Conservation (phyloP, 108 stramenopile genomes). For the Chaetoceros tenuissimus region DNA sequence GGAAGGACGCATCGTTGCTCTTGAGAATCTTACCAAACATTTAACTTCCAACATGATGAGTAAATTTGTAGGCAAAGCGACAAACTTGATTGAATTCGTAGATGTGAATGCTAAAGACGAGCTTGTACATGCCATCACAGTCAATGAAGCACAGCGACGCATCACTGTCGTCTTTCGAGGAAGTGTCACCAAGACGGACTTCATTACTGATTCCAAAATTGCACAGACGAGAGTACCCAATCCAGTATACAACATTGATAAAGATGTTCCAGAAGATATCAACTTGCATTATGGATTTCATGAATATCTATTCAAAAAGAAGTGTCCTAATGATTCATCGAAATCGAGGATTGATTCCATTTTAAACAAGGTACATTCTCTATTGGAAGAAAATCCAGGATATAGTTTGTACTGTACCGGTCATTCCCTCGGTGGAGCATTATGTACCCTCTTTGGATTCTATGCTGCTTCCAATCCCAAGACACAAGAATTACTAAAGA, state of each 20-base stretch:
- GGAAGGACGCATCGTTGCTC: slow-evolving; percentile 19
- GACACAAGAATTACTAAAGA: slow-evolving; percentile 6
- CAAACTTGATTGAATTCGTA: slow-evolving; percentile 31
- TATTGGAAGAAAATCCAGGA: slow-evolving; percentile 29
- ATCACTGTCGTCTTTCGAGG: slow-evolving; percentile 63
- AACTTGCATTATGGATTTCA: slow-evolving; percentile 58
- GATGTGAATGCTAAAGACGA: slow-evolving; percentile 48
- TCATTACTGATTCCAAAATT: slow-evolving; percentile 50
- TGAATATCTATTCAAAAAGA: slow-evolving; percentile 46
- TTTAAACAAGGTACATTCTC: slow-evolving; percentile 29
- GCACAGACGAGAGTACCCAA: slow-evolving; percentile 26
- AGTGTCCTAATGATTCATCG: slow-evolving; percentile 11
- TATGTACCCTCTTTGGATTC: slow-evolving; percentile 63
- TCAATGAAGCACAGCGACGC: slow-evolving; percentile 28
- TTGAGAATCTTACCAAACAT: slow-evolving; percentile 14
- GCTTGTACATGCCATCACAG: slow-evolving; percentile 49
- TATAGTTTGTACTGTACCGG: slow-evolving; percentile 59
- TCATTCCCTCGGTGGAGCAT: slow-evolving; percentile 68
- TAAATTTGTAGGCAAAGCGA: too few species aligned
- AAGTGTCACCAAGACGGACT: slow-evolving; percentile 52
- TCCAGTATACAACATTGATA: slow-evolving; percentile 19
- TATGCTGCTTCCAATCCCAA: slow-evolving; percentile 36
- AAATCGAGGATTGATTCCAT: slow-evolving; percentile 44
- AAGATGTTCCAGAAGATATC: slow-evolving; percentile 8
- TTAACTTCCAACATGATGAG: too few species aligned